These are phyloP conservation scores for Podospora pseudocomata DNA, from an alignment of 495 filamentous ascomycete species.

Conservation along the genomic window DNA sequence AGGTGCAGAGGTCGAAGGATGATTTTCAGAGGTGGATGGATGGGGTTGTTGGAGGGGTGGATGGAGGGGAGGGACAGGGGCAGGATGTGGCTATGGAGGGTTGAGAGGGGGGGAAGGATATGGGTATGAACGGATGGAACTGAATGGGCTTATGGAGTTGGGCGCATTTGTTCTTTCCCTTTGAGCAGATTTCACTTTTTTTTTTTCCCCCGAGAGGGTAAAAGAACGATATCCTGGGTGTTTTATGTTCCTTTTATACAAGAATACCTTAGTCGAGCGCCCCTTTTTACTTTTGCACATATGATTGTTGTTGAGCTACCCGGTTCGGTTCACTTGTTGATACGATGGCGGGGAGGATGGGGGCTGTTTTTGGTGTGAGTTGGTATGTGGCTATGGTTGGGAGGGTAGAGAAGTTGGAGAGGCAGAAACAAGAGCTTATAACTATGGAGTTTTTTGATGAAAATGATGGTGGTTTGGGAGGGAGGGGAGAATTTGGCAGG, in stretches of 20 bases:
- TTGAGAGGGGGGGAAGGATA: not conserved
- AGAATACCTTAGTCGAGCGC: not conserved
- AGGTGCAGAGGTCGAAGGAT: constrained; percentile 66
- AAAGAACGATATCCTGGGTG: not conserved
- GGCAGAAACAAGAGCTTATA: too few relatives aligned
- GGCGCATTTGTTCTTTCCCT: not conserved
- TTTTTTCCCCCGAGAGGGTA: not conserved
- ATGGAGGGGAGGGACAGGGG: constrained; percentile 1
- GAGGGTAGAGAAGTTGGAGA: too few relatives aligned
- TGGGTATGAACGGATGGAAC: not conserved
- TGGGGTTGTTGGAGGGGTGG: constrained; percentile 23
- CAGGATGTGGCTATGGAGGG: constrained; percentile 29
- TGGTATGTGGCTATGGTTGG: too few relatives aligned
- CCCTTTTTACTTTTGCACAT: not conserved
- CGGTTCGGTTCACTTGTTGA: too few relatives aligned
- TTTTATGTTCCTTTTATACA: not conserved
- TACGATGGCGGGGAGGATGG: too few relatives aligned
- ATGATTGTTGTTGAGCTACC: not conserved
- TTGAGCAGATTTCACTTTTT: not conserved
- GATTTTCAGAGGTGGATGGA: constrained; percentile 54
- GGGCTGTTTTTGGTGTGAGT: too few relatives aligned
- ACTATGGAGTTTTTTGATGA: not conserved
- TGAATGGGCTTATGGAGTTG: not conserved
- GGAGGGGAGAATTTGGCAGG: not conserved
- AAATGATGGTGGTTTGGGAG: not conserved